Evolutionary conservation across 2,329 filamentous ascomycete genomes (phyloP).

Genomic region (Colletotrichum sojae): DNA sequence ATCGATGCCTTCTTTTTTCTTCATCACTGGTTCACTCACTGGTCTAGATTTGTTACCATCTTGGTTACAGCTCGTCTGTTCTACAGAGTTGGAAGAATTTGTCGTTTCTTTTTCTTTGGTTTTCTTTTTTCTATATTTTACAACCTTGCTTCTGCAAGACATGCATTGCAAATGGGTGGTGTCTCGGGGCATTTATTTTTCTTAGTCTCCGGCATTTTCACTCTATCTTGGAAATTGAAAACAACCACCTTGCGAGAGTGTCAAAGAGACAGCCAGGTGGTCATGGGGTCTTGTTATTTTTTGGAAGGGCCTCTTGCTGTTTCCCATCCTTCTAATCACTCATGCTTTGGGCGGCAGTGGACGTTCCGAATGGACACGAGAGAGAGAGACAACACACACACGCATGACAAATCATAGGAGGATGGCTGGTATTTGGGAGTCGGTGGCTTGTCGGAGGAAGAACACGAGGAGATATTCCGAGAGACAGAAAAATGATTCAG

Average conservation of each 20-base stretch:
- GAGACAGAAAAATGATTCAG: background rate
- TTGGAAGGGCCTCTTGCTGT: background rate
- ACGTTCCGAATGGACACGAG: background rate
- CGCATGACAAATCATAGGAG: background rate
- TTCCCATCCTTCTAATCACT: background rate
- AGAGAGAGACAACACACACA: background rate
- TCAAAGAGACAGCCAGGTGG: background rate
- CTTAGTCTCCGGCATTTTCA: background rate
- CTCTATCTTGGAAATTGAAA: background rate
- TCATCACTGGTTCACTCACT: too few species aligned
- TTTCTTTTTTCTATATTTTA: constrained; percentile 1
- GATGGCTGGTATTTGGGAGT: background rate
- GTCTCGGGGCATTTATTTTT: constrained; percentile 11
- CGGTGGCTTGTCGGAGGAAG: constrained; percentile 11
- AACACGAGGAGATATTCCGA: background rate
- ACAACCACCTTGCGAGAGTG: constrained; percentile 2
- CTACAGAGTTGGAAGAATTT: background rate
- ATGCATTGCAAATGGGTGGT: background rate
- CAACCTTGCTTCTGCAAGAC: constrained; percentile 1
- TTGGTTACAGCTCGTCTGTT: too few species aligned
- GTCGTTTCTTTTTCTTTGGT: background rate
- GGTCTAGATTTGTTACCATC: too few species aligned
- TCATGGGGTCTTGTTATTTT: background rate
- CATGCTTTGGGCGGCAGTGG: constrained; percentile 4
- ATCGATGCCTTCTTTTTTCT: constrained; percentile 15